Evolutionary conservation across 169 alveolate species (phyloP).

Genomic region (Cyclospora cayetanensis): DNA sequence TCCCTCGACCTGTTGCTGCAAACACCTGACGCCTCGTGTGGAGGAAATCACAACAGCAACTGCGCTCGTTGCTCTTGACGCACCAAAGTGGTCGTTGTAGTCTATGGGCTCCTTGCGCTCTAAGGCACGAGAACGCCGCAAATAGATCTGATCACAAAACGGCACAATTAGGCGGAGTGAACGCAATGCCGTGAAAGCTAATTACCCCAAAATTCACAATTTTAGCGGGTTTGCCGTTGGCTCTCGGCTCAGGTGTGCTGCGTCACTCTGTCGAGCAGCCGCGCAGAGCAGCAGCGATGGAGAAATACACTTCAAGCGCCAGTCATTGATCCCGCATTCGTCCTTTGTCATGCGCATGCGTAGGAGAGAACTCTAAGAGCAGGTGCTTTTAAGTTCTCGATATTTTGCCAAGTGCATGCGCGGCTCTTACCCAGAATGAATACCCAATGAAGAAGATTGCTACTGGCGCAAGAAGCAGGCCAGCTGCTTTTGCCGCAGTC

Average conservation of each 20-base stretch:
- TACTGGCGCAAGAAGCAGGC: conserved; percentile 83
- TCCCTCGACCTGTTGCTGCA: neutral
- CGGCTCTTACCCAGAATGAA: conserved; percentile 77
- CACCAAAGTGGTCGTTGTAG: conserved; percentile 81
- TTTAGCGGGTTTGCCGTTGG: neutral
- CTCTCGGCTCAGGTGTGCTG: neutral
- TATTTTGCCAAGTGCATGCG: too few species aligned
- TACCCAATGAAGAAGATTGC: conserved; percentile 82
- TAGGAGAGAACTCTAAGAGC: too few species aligned
- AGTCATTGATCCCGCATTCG: neutral
- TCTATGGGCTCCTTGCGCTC: conserved; percentile 82
- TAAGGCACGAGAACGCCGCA: conserved; percentile 80
- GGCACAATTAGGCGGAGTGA: neutral
- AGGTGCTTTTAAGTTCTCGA: too few species aligned
- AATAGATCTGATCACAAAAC: conserved; percentile 70
- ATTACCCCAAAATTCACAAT: neutral
- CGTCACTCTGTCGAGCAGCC: neutral
- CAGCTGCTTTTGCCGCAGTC: conserved; percentile 79
- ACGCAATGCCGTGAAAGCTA: too few species aligned
- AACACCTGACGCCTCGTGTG: neutral
- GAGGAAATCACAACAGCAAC: too few species aligned
- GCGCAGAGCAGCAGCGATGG: neutral
- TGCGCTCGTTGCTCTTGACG: too few species aligned
- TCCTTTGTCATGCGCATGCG: neutral
- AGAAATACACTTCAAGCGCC: neutral